Evolutionary conservation across 306 rosid species (phyloP).

Genomic region (Pueraria montana): DNA sequence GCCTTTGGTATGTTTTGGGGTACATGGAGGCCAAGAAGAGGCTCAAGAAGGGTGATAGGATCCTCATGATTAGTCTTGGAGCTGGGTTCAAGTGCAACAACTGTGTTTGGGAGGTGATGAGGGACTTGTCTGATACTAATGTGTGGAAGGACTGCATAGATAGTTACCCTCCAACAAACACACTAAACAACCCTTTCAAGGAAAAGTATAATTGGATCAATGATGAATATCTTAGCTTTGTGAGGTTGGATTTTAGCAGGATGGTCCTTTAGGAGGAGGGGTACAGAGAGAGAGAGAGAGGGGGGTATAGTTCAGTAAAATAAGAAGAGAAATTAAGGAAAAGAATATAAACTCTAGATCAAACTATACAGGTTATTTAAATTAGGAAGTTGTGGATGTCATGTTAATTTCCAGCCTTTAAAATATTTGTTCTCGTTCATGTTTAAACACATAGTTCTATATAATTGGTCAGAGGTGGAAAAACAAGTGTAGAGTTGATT

Average conservation of each 20-base stretch:
- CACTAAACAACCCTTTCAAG: constrained; percentile 63
- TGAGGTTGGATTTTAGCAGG: constrained; percentile 57
- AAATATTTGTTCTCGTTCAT: constrained; percentile 25
- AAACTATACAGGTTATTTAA: constrained; percentile 31
- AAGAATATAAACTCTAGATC: neutral
- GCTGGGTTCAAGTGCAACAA: constrained; percentile 93
- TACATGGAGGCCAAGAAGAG: constrained; percentile 97
- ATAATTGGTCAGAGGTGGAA: constrained; percentile 9
- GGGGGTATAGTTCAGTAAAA: neutral
- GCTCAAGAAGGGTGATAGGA: constrained; percentile 72
- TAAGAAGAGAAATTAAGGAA: neutral
- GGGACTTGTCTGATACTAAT: constrained; percentile 66
- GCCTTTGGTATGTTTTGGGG: constrained; percentile 90
- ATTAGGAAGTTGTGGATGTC: constrained; percentile 10
- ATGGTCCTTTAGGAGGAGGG: constrained; percentile 3
- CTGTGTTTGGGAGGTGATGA: constrained; percentile 89
- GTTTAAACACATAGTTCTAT: neutral
- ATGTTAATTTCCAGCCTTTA: constrained; percentile 17
- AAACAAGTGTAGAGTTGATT: constrained; percentile 40
- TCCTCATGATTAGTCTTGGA: constrained; percentile 90
- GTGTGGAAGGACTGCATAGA: constrained; percentile 77
- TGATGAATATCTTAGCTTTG: constrained; percentile 73
- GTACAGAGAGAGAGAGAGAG: neutral
- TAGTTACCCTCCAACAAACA: constrained; percentile 63
- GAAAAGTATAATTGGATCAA: constrained; percentile 80